Evolutionary conservation across 495 filamentous ascomycete species (phyloP), one percentile per base, ranked within the genome.

Genomic region (Daldinia decipiens): DNA sequence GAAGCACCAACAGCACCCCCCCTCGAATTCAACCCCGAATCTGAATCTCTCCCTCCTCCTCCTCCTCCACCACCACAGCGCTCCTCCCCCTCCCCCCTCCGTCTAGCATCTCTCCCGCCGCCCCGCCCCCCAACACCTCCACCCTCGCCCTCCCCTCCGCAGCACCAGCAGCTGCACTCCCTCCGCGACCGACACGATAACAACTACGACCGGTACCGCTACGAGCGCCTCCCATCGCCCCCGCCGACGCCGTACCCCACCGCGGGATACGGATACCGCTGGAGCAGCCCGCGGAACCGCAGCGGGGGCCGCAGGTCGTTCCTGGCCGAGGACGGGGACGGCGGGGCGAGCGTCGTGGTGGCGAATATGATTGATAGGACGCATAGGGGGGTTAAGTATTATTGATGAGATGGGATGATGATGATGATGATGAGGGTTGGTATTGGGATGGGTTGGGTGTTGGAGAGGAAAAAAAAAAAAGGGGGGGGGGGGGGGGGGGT

Each of bases 291-390:
- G 19, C 17, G 47, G 47, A 51, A 51, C 9, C 17, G 5, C 17
- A 40, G 15, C 39, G 39, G 39, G 39, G 39, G 19, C 4, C 43
- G 43, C 3, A 27, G 26, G 9, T 21, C 43, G 43, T 47, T 47
- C 4, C 26, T n/a, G 0, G 24, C 50, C 9, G 45, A 53, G n/a
- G 43, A 38, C 12, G 59, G 12, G 5, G 72, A 63, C 19, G 72
- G 38, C 21, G 70, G 45, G 34, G 65, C 66, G 17, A 66, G 59
- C 13, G 65, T 73, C 1, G 68, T 73, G 2, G 68, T 72, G 4
- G 72, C 71, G n/a, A 76, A 76, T 27, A 68, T 76, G 67, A 73
- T 76, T 43, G 74, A 76, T 8, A 57, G 39, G 13, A 63, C 56
- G 47, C 70, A 73, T 62, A 64, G 73, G 53, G 53, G 51, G 39